Evolutionary conservation across 1,139 yeast species (phyloP).

Genomic region (Geotrichum carabidarum): DNA sequence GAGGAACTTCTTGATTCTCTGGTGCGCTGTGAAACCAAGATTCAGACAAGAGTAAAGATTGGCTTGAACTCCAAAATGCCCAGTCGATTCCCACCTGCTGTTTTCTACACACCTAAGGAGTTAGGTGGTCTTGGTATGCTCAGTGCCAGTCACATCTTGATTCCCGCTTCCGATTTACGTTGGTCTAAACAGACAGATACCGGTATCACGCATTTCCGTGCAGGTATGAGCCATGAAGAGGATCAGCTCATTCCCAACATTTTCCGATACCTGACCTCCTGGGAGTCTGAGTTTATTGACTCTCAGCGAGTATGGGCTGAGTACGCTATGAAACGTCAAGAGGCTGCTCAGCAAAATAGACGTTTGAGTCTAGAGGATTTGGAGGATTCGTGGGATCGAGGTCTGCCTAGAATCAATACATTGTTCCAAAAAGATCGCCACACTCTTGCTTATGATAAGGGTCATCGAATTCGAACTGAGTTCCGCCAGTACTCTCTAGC

Average conservation of each 20-base stretch:
- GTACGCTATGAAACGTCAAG: constrained; percentile 82
- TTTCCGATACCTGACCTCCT: constrained; percentile 84
- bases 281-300: constrained; percentile 95
- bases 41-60: constrained; percentile 90
- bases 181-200: constrained; percentile 95
- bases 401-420: constrained; percentile 92
- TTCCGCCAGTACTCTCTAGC: constrained; percentile 70
- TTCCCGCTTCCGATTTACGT: constrained; percentile 85
- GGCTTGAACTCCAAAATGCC: constrained; percentile 99
- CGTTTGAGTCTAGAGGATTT: constrained; percentile 87
- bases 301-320: constrained; percentile 98
- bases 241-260: constrained; percentile 85
- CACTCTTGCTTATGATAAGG: constrained; percentile 90
- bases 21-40: constrained; percentile 87
- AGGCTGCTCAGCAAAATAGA: constrained; percentile 80
- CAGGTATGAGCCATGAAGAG: constrained; percentile 82
- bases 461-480: constrained; percentile 77
- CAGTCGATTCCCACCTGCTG: constrained; percentile 96
- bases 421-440: constrained; percentile 93
- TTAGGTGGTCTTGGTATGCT: constrained; percentile 97
- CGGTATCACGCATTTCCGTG: constrained; percentile 89
- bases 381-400: constrained; percentile 94
- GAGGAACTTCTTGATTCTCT: constrained; percentile 70
- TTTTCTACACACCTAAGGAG: constrained; percentile 94
- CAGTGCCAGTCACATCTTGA: constrained; percentile 90